Percentiles rank a stretch among this genome's conserved stretches.
Evolutionary conservation across 331 rosid genomes (phyloP).

Genomic region (Rosa hybrid): DNA sequence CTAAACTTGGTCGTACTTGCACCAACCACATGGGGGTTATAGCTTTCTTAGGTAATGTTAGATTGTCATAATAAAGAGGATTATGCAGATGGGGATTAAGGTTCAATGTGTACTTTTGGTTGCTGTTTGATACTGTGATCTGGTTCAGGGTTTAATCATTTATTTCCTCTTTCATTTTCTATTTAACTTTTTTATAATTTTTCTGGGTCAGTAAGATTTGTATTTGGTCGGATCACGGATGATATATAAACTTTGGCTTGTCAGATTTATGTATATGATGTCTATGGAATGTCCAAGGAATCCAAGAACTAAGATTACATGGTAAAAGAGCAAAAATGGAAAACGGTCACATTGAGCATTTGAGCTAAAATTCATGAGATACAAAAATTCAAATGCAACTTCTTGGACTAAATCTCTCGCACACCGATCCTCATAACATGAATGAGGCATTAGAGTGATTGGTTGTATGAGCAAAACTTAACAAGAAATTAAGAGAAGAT

Average conservation of each 20-base stretch:
- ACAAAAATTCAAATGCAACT: neutral
- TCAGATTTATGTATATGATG: conserved; percentile 1
- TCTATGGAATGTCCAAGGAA: neutral
- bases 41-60: neutral
- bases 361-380: neutral
- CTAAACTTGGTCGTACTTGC: conserved; percentile 1
- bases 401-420: neutral
- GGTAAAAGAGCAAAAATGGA: neutral
- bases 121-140: neutral
- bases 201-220: conserved; percentile 11
- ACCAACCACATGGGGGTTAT: conserved; percentile 14
- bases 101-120: neutral
- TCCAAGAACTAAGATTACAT: neutral
- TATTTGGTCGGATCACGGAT: conserved; percentile 22
- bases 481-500: neutral
- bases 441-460: neutral
- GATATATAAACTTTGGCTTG: neutral
- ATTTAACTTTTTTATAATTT: neutral
- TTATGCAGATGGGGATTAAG: neutral
- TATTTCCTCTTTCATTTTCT: neutral
- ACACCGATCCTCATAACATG: neutral
- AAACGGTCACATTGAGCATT: neutral
- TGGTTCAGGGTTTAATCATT: neutral
- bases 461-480: neutral
- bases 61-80: neutral